Percentiles rank a stretch among this genome's conserved stretches.
Conservation (phyloP, 164 flowering plant genomes). For the Nymphaea colorata region DNA sequence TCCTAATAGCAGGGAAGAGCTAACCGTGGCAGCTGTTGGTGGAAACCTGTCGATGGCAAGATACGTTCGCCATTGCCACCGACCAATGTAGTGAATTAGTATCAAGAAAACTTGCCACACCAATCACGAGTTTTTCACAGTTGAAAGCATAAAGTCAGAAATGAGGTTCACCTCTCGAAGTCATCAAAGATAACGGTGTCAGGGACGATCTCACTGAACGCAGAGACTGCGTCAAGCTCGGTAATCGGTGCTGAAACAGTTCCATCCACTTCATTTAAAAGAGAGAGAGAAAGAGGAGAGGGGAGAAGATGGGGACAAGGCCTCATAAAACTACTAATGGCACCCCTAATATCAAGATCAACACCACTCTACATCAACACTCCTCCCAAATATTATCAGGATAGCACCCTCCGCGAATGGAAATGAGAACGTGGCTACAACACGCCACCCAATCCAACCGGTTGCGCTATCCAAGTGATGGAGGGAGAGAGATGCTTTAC, state of each 20-base stretch:
- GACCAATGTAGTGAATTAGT: neutral
- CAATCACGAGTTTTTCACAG: neutral
- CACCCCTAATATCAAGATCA: too few relatives aligned
- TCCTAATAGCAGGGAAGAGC: conserved; percentile 79
- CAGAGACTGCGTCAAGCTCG: conserved; percentile 74
- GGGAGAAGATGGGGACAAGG: neutral
- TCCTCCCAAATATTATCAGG: too few relatives aligned
- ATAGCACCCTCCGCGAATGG: too few relatives aligned
- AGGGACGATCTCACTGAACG: conserved; percentile 88
- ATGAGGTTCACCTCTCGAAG: conserved; percentile 49
- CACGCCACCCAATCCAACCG: too few relatives aligned
- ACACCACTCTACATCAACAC: too few relatives aligned
- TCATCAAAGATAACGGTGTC: conserved; percentile 96
- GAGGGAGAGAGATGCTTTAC: conserved; percentile 11
- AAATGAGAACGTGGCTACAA: too few relatives aligned
- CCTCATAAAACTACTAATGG: too few relatives aligned
- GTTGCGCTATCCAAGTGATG: too few relatives aligned
- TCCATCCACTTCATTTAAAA: neutral
- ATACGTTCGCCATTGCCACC: neutral
- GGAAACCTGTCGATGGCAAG: conserved; percentile 47
- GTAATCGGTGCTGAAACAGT: conserved; percentile 34
- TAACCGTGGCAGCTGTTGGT: conserved; percentile 96
- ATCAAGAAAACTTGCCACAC: neutral
- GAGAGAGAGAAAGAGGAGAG: neutral
- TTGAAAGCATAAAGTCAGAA: neutral